Evolutionary conservation across 1,139 yeast genomes (phyloP), one percentile per base, ranked within the genome.

Genomic region (Pichia sp.): DNA sequence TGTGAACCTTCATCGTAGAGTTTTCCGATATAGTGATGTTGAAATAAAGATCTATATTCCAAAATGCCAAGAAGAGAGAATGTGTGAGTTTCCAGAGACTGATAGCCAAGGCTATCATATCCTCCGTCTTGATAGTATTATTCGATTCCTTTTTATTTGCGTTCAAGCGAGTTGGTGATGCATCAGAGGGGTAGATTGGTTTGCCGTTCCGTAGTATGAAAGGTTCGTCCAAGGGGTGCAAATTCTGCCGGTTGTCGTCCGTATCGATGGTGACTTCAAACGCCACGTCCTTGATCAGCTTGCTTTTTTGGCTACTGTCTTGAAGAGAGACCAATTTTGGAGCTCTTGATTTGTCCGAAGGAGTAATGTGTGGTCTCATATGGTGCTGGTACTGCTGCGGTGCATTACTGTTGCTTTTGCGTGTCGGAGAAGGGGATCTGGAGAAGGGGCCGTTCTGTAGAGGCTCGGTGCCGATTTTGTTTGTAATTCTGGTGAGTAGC

Each of bases 201-300:
- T 50, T 55, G 12, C 61, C 60, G 40, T 54, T 55, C 41, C 52
- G 47, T 12, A 58, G 30, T 5, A 46, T 43, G 4, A 65, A 42
- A 2, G 69, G 68, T 52, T 61, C 63, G 47, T 65, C 68, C 10
- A 65, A 41, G 3, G 68, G 68, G 55, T 65, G 69, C 6, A 61
- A 47, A 47, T 60, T 62, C 39, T 55, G 58, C 7, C 10, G 8
- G 1, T 23, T 41, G 40, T 40, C 36, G 10, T 40, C 47, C 7
- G 43, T 28, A 23, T 50, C 56, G 49, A 59, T 43, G 22, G 53
- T 47, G 7, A 65, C 59, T 51, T 65, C 68, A 46, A 64, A 64
- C 12, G 68, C 68, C 18, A 60, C 58, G 43, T 60, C 61, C 30
- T 57, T 58, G 55, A 63, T 62, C 42, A 59, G 60, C 22, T 50